Conservation (phyloP, 164 flowering plant species). For the Vitis amurensis region DNA sequence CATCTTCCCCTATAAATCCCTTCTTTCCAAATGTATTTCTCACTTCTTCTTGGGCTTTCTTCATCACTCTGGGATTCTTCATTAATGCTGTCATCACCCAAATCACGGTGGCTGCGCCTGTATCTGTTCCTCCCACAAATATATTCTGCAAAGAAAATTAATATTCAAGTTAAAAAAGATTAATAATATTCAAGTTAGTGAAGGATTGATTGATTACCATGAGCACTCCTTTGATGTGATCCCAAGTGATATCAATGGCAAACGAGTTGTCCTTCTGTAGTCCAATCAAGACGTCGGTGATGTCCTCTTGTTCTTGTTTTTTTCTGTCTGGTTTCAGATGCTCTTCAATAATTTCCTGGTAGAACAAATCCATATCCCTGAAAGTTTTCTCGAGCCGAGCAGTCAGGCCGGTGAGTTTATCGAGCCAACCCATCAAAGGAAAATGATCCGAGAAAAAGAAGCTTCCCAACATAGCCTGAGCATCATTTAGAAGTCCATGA, state of each 20-base stretch:
- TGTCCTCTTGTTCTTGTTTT: slow-evolving; percentile 12
- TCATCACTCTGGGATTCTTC: slow-evolving; percentile 20
- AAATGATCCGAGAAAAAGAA: slow-evolving; percentile 10
- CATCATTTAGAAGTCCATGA: slow-evolving; percentile 4
- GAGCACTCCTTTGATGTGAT: slow-evolving; percentile 24
- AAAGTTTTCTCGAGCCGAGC: slow-evolving; percentile 13
- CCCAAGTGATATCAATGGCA: slow-evolving; percentile 14
- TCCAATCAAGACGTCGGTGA: slow-evolving; percentile 13
- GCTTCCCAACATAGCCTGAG: slow-evolving; percentile 6
- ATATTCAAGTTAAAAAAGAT: too few species aligned
- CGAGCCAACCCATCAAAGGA: slow-evolving; percentile 16
- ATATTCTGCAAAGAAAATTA: not conserved
- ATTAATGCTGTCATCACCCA: slow-evolving; percentile 9
- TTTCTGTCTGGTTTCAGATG: slow-evolving; percentile 10
- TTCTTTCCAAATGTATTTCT: slow-evolving; percentile 12
- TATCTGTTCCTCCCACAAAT: too few species aligned
- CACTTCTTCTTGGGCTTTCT: slow-evolving; percentile 22
- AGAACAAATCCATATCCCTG: slow-evolving; percentile 1
- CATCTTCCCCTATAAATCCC: slow-evolving; percentile 18
- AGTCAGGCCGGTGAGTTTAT: slow-evolving; percentile 10
- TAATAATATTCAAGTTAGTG: too few species aligned
- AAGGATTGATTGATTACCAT: slow-evolving; percentile 9
- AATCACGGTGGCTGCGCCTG: too few species aligned
- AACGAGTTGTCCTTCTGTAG: slow-evolving; percentile 4
- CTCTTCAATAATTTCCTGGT: slow-evolving; percentile 18